Conservation (phyloP, 352 stramenopile genomes). For the Phytophthora fragariaefolia region DNA sequence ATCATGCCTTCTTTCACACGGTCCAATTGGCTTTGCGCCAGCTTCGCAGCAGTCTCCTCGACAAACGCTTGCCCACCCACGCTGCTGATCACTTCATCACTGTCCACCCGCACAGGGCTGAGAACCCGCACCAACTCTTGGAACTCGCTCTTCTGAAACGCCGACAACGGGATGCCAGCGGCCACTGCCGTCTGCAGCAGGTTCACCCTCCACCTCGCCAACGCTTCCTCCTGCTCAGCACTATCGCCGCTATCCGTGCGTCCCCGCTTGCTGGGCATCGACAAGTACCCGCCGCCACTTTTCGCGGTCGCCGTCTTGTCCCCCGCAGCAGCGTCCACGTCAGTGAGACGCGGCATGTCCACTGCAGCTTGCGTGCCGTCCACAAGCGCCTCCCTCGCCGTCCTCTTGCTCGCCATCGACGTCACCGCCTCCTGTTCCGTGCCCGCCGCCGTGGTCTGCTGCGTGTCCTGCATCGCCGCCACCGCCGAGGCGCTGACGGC, state of each 20-base stretch:
- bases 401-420: conserved; percentile 17
- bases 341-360: conserved; percentile 12
- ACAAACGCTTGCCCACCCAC: conserved; percentile 49
- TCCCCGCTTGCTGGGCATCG: conserved; percentile 19
- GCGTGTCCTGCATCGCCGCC: conserved; percentile 1
- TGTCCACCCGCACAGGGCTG: conserved; percentile 12
- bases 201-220: conserved; percentile 28
- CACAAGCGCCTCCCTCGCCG: conserved; percentile 22
- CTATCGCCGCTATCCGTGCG: conserved; percentile 18
- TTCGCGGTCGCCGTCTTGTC: conserved; percentile 14
- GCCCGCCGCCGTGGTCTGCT: conserved; percentile 3
- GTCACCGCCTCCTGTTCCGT: not conserved
- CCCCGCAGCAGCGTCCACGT: conserved; percentile 1
- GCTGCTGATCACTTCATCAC: conserved; percentile 18
- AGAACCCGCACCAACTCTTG: conserved; percentile 46
- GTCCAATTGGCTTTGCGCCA: conserved; percentile 65
- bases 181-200: conserved; percentile 48
- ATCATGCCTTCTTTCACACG: conserved; percentile 85
- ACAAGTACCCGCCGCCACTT: conserved; percentile 6
- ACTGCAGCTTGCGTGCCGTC: conserved; percentile 5
- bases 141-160: conserved; percentile 54
- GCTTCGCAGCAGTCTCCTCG: conserved; percentile 37
- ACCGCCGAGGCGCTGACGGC: conserved; percentile 4
- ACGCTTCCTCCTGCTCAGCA: conserved; percentile 9
- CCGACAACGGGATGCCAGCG: conserved; percentile 43